Percentiles rank a stretch among this genome's conserved stretches.
Conservation (phyloP, 331 rosid genomes). For the Saraca asoca region DNA sequence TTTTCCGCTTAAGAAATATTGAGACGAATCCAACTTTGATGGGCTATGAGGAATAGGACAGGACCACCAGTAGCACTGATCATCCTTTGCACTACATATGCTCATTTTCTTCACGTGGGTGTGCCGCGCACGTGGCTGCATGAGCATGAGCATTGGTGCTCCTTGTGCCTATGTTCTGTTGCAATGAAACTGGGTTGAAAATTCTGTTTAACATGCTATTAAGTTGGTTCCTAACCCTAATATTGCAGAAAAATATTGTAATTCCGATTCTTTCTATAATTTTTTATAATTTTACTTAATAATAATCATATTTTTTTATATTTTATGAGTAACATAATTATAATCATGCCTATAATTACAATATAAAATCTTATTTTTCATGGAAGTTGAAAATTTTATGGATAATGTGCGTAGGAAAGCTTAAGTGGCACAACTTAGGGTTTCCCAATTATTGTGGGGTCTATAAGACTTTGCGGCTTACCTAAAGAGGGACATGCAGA, state of each 20-base stretch:
- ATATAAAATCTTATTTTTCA: no score
- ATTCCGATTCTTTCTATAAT: no score
- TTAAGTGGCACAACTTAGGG: slow-evolving; percentile 32
- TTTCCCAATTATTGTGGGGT: slow-evolving; percentile 5
- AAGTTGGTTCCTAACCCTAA: neutral
- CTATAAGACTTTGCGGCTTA: slow-evolving; percentile 41
- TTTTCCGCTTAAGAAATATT: no score
- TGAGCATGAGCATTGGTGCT: neutral
- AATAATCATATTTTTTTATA: no score
- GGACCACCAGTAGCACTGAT: slow-evolving; percentile 1
- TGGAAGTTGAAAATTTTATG: slow-evolving; percentile 13
- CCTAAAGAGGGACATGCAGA: slow-evolving; percentile 60
- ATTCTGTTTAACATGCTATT: neutral
- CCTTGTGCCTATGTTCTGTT: slow-evolving; percentile 10
- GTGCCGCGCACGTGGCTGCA: slow-evolving; percentile 29
- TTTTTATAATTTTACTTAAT: no score
- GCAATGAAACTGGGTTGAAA: neutral
- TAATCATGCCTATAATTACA: no score
- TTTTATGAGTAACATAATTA: no score
- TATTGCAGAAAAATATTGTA: no score
- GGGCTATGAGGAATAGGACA: neutral
- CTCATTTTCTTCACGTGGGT: neutral
- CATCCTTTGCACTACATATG: no score
- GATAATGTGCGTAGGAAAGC: slow-evolving; percentile 9
- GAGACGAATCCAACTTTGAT: neutral